These are phyloP conservation scores for Calocybe gangraenosa DNA, from an alignment of 768 basidiomycete species.

Conservation along the genomic window DNA sequence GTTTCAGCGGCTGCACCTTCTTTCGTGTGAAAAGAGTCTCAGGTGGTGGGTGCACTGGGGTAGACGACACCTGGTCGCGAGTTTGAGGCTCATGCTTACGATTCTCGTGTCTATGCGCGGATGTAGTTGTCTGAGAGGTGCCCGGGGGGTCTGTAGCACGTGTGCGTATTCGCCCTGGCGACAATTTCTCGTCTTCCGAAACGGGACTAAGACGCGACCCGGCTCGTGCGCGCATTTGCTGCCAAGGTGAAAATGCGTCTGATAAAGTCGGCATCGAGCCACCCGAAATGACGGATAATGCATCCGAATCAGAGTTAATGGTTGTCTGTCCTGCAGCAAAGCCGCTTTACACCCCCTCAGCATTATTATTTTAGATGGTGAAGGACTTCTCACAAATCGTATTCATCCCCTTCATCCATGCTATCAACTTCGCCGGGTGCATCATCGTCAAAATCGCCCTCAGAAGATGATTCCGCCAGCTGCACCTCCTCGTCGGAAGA, in stretches of 20 bases:
- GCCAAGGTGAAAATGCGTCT: constrained; percentile 43
- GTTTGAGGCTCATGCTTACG: constrained; percentile 17
- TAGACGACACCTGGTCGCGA: constrained; percentile 16
- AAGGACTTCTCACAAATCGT: constrained; percentile 60
- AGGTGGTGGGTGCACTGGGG: constrained; percentile 16
- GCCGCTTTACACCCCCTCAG: constrained; percentile 56
- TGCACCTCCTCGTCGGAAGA: constrained; percentile 50
- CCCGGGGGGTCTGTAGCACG: constrained; percentile 28
- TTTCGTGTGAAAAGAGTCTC: constrained; percentile 49
- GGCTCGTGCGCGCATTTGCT: constrained; percentile 34
- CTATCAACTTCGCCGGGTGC: constrained; percentile 40
- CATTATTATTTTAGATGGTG: background rate
- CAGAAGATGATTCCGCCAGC: constrained; percentile 43
- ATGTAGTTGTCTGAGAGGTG: constrained; percentile 55
- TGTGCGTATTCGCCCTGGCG: constrained; percentile 13
- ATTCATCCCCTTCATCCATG: constrained; percentile 68
- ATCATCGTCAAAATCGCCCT: constrained; percentile 49
- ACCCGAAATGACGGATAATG: constrained; percentile 54
- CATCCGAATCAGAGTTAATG: constrained; percentile 59
- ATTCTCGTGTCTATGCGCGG: constrained; percentile 23
- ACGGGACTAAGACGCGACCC: constrained; percentile 55
- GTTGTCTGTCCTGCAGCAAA: constrained; percentile 61
- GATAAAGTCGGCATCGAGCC: constrained; percentile 56
- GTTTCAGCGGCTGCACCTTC: constrained; percentile 38
- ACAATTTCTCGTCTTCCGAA: constrained; percentile 42